Evolutionary conservation across 208 protist genomes (phyloP).

Genomic region (Kentomonas sorsogonicus): DNA sequence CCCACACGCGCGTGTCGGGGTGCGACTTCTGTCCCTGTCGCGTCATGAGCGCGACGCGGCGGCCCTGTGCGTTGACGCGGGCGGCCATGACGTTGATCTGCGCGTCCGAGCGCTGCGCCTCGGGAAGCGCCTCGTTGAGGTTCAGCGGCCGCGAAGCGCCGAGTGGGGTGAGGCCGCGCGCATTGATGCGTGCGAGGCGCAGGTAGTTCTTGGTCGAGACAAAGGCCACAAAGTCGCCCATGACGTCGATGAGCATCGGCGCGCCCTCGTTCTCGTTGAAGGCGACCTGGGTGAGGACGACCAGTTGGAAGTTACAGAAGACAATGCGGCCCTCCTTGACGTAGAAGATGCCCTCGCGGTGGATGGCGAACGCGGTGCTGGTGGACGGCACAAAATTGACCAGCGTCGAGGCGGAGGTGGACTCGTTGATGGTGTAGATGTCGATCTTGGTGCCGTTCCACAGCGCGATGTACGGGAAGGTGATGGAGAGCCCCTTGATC

Average conservation of each 20-base stretch:
- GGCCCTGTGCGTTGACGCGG: conserved; percentile 80
- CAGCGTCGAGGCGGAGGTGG: conserved; percentile 58
- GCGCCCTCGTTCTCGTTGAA: conserved; percentile 84
- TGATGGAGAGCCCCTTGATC: conserved; percentile 74
- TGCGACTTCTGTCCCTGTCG: conserved; percentile 29
- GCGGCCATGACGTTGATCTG: conserved; percentile 30
- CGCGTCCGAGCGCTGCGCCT: neutral
- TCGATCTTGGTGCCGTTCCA: conserved; percentile 87
- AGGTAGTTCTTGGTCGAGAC: conserved; percentile 81
- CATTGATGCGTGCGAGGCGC: conserved; percentile 57
- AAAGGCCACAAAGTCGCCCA: conserved; percentile 84
- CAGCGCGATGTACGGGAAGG: conserved; percentile 82
- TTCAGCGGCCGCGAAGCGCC: conserved; percentile 63
- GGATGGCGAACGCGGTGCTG: conserved; percentile 75
- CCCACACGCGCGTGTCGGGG: conserved; percentile 81
- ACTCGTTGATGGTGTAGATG: conserved; percentile 84
- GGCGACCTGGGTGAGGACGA: conserved; percentile 68
- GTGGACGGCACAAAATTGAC: conserved; percentile 67
- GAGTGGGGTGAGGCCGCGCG: conserved; percentile 58
- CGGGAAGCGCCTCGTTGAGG: conserved; percentile 12
- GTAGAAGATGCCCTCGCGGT: conserved; percentile 82
- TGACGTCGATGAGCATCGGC: conserved; percentile 80
- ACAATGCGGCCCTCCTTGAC: conserved; percentile 72
- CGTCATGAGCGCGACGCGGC: conserved; percentile 75
- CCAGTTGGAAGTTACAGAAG: conserved; percentile 74